Conservation (phyloP, 2,329 filamentous ascomycete species). For the Plenodomus lindquistii region DNA sequence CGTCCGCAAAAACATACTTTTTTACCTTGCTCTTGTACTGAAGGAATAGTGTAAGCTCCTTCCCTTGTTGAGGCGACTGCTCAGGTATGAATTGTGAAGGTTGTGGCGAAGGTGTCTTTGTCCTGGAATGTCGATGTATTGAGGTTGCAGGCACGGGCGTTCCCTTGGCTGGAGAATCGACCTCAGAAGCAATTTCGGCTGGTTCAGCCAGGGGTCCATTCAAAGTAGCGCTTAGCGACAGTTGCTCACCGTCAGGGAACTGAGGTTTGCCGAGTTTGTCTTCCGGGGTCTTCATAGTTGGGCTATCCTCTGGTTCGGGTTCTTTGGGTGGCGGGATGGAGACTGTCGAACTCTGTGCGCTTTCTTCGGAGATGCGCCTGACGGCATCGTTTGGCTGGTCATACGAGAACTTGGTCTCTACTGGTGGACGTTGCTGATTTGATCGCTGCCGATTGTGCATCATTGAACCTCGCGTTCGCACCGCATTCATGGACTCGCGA, state of each 20-base stretch:
- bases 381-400: constrained; percentile 54
- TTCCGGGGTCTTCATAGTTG: constrained; percentile 61
- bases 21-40: constrained; percentile 98
- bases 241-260: constrained; percentile 36
- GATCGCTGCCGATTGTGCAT: constrained; percentile 58
- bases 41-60: constrained; percentile 89
- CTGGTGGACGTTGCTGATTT: constrained; percentile 49
- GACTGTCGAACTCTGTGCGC: constrained; percentile 45
- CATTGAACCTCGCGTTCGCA: constrained; percentile 62
- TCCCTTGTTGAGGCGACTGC: constrained; percentile 72
- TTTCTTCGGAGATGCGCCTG: constrained; percentile 66
- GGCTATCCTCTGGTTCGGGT: constrained; percentile 35
- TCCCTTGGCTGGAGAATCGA: constrained; percentile 29
- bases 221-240: constrained; percentile 39
- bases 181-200: constrained; percentile 20
- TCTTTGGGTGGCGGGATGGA: constrained; percentile 41
- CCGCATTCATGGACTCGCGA: constrained; percentile 79
- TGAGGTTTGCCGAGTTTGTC: constrained; percentile 61
- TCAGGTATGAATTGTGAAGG: constrained; percentile 52
- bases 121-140: constrained; percentile 32
- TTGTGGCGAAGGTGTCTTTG: constrained; percentile 48
- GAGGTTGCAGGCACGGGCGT: constrained; percentile 18
- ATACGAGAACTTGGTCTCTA: constrained; percentile 62
- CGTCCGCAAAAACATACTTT: constrained; percentile 87
- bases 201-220: constrained; percentile 43